Evolutionary conservation across 1,284 basidiomycete genomes (phyloP).

Genomic region (Coniophora puteana): DNA sequence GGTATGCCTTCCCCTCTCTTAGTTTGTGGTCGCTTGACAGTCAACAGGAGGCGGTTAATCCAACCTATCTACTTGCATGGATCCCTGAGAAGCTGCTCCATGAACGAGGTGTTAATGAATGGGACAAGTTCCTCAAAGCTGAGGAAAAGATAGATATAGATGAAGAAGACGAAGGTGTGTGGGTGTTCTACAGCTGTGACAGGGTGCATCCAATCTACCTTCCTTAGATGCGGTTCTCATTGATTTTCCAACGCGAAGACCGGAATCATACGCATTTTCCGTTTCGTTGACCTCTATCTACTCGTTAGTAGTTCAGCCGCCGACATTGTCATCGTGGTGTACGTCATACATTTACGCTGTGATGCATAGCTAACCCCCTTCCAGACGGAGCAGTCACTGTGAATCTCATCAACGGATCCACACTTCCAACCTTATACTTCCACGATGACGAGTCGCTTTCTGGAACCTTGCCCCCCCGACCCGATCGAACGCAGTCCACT

Average conservation of each 20-base stretch:
- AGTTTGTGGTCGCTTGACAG: constrained; percentile 9
- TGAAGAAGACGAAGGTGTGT: constrained; percentile 71
- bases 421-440: constrained; percentile 89
- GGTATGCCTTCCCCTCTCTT: constrained; percentile 37
- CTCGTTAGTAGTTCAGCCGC: constrained; percentile 83
- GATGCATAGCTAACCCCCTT: constrained; percentile 4
- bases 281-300: constrained; percentile 88
- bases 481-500: constrained; percentile 28
- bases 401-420: constrained; percentile 87
- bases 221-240: constrained; percentile 70
- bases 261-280: constrained; percentile 93
- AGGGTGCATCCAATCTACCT: constrained; percentile 9
- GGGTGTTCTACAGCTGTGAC: constrained; percentile 1
- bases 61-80: constrained; percentile 78
- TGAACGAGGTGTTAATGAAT: constrained; percentile 73
- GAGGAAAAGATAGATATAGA: constrained; percentile 59
- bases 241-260: constrained; percentile 69
- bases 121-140: constrained; percentile 82
- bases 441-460: constrained; percentile 95
- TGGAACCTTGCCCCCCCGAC: constrained; percentile 50
- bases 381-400: constrained; percentile 74
- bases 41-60: constrained; percentile 64
- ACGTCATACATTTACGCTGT: constrained; percentile 31
- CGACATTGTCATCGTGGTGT: constrained; percentile 87
- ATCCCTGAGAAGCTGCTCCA: constrained; percentile 78